phyloP scores from a whole-genome alignment of 768 basidiomycete genomes.

The Mycena maculata region DNA sequence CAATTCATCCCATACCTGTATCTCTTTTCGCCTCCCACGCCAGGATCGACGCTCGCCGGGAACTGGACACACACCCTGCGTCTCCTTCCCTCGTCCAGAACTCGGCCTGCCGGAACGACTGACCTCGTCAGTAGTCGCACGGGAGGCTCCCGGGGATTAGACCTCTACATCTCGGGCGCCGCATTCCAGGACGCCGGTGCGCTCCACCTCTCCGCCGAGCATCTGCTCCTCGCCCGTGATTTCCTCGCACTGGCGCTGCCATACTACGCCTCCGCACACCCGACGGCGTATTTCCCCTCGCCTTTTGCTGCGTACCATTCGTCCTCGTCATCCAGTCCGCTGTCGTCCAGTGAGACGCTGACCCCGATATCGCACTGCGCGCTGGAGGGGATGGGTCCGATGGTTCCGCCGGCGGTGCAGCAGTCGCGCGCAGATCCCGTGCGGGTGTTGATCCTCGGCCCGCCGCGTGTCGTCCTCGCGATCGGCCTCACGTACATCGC shows the following conservation, averaged over 20 bases:
- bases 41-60: neutral
- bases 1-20: constrained; percentile 32
- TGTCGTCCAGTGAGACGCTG: neutral
- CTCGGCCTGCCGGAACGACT: constrained; percentile 9
- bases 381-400: neutral
- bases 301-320: no score
- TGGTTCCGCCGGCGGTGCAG: neutral
- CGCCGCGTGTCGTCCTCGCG: constrained; percentile 18
- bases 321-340: neutral
- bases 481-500: constrained; percentile 26
- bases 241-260: constrained; percentile 34
- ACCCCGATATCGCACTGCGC: constrained; percentile 2
- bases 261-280: constrained; percentile 22
- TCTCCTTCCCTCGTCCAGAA: constrained; percentile 23
- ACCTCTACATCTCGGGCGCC: constrained; percentile 20
- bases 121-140: neutral
- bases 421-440: constrained; percentile 23
- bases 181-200: neutral
- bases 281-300: neutral
- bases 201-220: constrained; percentile 10
- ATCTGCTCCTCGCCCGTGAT: constrained; percentile 32
- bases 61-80: constrained; percentile 33
- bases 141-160: neutral
- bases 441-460: constrained; percentile 29
- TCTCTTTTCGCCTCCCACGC: constrained; percentile 6